Conservation (phyloP, 31 red algal species). For the Odonthalia washingtoniensis region DNA sequence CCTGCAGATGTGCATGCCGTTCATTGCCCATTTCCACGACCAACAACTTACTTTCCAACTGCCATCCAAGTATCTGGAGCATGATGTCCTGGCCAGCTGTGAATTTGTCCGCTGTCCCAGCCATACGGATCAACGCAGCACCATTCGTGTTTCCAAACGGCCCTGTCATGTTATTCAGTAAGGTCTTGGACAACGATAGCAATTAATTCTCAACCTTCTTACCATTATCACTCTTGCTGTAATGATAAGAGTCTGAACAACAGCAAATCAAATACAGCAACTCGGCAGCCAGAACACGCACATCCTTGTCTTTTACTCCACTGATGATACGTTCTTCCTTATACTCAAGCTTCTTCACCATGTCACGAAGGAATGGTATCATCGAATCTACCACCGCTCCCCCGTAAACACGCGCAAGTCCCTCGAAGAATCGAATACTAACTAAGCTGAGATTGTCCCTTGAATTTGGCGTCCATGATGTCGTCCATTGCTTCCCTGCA, state of each 20-base stretch:
- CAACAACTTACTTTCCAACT: conserved; percentile 56
- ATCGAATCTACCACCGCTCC: conserved; percentile 46
- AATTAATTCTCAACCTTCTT: conserved; percentile 44
- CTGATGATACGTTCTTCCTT: conserved; percentile 71
- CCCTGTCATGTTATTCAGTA: too few relatives aligned
- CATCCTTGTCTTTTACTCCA: conserved; percentile 76
- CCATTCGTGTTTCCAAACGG: too few relatives aligned
- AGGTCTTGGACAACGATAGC: conserved; percentile 22
- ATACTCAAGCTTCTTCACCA: conserved; percentile 56
- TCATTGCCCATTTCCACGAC: conserved; percentile 70
- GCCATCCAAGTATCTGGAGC: conserved; percentile 37
- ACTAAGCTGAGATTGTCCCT: conserved; percentile 72
- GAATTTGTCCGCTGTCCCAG: conserved; percentile 53
- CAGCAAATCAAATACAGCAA: conserved; percentile 73
- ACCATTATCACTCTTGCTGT: conserved; percentile 18
- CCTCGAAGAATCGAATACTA: conserved; percentile 79
- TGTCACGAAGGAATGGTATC: conserved; percentile 50
- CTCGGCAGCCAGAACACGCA: conserved; percentile 73
- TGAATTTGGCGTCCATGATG: conserved; percentile 81
- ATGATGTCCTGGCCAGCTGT: conserved; percentile 48
- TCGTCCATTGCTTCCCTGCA: conserved; percentile 79
- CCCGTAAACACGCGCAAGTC: conserved; percentile 69
- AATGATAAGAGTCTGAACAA: conserved; percentile 51
- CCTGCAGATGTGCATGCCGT: conserved; percentile 80
- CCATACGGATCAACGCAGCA: conserved; percentile 67